These are phyloP conservation scores for Persicaria maculosa DNA, from an alignment of 148 eudicot species.

Conservation along the genomic window DNA sequence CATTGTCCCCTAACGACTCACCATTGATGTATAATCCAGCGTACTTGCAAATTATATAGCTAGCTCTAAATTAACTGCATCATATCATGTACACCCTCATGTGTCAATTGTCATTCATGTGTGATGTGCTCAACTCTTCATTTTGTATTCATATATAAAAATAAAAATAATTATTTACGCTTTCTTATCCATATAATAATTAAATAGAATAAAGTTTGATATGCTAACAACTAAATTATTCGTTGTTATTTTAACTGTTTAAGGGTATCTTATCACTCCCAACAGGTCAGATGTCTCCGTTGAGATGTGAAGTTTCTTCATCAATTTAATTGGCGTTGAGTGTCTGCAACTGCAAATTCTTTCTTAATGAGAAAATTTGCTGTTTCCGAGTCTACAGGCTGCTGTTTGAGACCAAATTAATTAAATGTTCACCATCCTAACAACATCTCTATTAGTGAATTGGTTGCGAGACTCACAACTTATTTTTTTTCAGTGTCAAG, in stretches of 20 bases:
- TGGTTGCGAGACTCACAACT: too few relatives aligned
- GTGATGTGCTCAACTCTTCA: background rate
- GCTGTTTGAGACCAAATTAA: too few relatives aligned
- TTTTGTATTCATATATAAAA: background rate
- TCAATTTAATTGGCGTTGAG: background rate
- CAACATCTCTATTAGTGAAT: too few relatives aligned
- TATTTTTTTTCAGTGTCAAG: too few relatives aligned
- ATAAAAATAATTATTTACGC: background rate
- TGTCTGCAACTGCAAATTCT: background rate
- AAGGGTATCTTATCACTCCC: conserved; percentile 1
- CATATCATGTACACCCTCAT: too few relatives aligned
- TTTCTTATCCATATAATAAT: background rate
- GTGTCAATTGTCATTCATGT: background rate
- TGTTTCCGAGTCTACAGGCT: too few relatives aligned
- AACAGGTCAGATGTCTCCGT: conserved; percentile 1
- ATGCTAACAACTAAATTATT: background rate
- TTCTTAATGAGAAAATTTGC: too few relatives aligned
- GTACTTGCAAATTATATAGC: background rate
- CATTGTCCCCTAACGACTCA: conserved; percentile 3
- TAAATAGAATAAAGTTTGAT: background rate
- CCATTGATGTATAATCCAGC: background rate
- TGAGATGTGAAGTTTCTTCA: background rate
- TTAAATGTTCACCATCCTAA: too few relatives aligned
- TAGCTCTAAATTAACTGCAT: background rate
- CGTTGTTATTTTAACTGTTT: background rate